Evolutionary conservation across 768 basidiomycete species (phyloP), one percentile per base, ranked within the genome.

Genomic region (Suillus occidentalis): DNA sequence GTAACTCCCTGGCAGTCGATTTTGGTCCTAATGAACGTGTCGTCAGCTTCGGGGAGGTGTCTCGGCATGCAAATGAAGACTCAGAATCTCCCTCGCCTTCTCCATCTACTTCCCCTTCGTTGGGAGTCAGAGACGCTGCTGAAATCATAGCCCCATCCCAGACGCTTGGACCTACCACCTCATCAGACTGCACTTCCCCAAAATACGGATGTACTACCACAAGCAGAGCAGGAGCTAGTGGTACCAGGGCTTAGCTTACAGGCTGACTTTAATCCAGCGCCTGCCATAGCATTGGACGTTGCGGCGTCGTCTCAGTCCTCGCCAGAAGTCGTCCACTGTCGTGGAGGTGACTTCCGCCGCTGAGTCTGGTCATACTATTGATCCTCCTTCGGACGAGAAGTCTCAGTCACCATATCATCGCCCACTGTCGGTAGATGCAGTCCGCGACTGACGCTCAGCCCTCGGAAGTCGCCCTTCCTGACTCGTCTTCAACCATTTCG

Each of bases 1-100:
- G 75, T 49, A 77, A 77, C 59, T 77, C 76, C 59, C 58, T 76
- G 16, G 73, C 76, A 20, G 55, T 70, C 52, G 64, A 65, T 20
- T 69, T 76, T 66, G 68, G 67, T 6, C 63, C 70, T 37, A 68
- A 59, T n/a, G 67, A 66, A 67, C 72, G 69, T 39, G 71, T 61
- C 45, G 40, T 67, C 64, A 72, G 67, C 53, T n/a, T 62, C 36
- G 66, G 64, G 9, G 67, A 66, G 37, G 65, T 53, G 3, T 68
- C 66, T 18, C 53, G 10, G 37, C n/a, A 7, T 5, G 47, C 10
- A 14, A 16, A 6, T 7, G 63, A 66, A 52, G 53, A 49, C 0
- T 40, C 45, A 62, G 69, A 69, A 43, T 61, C 56, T 25, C 60
- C 39, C 0, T 52, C 68, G 8, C 63, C 66, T n/a, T 36, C 56